Evolutionary conservation across 441 rosid genomes (phyloP), one percentile per base, ranked within the genome.

Genomic region (Kokia cookei): DNA sequence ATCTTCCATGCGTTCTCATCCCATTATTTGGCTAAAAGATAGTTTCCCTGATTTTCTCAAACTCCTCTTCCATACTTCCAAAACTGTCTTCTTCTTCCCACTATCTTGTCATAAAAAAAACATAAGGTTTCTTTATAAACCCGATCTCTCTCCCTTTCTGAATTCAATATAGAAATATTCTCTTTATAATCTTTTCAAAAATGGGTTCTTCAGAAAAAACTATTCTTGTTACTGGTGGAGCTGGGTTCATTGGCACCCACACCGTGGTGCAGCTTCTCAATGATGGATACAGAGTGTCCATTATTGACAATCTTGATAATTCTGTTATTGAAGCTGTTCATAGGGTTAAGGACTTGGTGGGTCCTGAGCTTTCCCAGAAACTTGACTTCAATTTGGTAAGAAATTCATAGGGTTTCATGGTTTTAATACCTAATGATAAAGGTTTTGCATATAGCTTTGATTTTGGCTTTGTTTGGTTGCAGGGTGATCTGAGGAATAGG

Each of bases 231-330:
- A 90, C 94, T 3, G 92, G 92, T 27, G 89, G 92, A 48, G 94
- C 94, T 69, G 94, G 94, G 14, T 90, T 86, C 72, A 86, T 90
- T 27, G 92, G 92, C n/a, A 90, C 94, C 0, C 94, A 90, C 81
- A 85, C 91, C 3, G 88, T 78, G 63, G 85, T 90, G 63, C 91
- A 86, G 79, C 92, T 90, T 45, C 86, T 90, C 19, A 81, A 84
- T 4, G 84, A 75, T 35, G 91, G 92, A 9, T 90, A 83, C 74
- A 81, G 74, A 81, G 94, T 88, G 50, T 81, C 89, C 84, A 32
- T 32, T 32, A 32, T 32, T 32, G 37, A 32, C 7, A 32, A 32
- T 32, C 37, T 32, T 4, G 37, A 32, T 32, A 32, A 32, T 32
- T 32, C 37, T 32, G 37, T 5, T 32, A 32, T 32, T 4, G 37